phyloP scores from a whole-genome alignment of 352 stramenopile species.

The Labyrinthula sp. region DNA sequence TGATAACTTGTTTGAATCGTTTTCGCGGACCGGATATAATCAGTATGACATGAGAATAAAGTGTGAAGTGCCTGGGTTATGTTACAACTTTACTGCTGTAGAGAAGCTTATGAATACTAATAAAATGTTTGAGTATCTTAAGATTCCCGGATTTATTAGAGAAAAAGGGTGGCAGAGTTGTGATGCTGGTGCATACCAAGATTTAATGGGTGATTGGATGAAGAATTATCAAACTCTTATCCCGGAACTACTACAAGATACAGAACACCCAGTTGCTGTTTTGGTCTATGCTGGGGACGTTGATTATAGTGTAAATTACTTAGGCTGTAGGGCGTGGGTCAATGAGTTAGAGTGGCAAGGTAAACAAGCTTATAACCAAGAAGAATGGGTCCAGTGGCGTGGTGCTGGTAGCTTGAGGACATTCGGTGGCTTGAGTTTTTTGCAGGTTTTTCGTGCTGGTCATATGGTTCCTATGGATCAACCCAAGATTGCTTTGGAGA shows the following conservation, averaged over 20 bases:
- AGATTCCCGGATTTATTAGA: slow-evolving; percentile 27
- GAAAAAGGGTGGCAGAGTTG: slow-evolving; percentile 59
- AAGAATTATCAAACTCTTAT: slow-evolving; percentile 76
- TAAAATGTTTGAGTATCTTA: slow-evolving; percentile 30
- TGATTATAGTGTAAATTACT: slow-evolving; percentile 90
- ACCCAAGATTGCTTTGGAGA: slow-evolving; percentile 65
- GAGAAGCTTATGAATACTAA: slow-evolving; percentile 49
- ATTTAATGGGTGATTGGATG: slow-evolving; percentile 84
- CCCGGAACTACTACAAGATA: slow-evolving; percentile 63
- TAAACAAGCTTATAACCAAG: slow-evolving; percentile 51
- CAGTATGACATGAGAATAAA: slow-evolving; percentile 69
- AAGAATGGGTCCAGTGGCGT: slow-evolving; percentile 39
- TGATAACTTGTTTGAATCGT: slow-evolving; percentile 30
- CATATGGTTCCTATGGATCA: slow-evolving; percentile 87
- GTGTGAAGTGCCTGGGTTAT: slow-evolving; percentile 63
- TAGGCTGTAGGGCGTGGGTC: slow-evolving; percentile 80
- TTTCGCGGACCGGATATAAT: slow-evolving; percentile 34
- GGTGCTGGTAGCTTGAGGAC: slow-evolving; percentile 43
- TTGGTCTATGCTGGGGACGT: slow-evolving; percentile 84
- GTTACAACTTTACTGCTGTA: slow-evolving; percentile 72
- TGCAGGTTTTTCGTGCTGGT: slow-evolving; percentile 75
- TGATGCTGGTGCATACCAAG: slow-evolving; percentile 78
- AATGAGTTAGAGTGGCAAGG: slow-evolving; percentile 67
- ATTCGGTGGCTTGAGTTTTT: slow-evolving; percentile 56
- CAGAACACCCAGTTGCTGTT: slow-evolving; percentile 59